A percentile compares a stretch with the other conserved stretches of the same genome.
Conservation (phyloP, 106 monocot species). For the Dendrobium officinale region DNA sequence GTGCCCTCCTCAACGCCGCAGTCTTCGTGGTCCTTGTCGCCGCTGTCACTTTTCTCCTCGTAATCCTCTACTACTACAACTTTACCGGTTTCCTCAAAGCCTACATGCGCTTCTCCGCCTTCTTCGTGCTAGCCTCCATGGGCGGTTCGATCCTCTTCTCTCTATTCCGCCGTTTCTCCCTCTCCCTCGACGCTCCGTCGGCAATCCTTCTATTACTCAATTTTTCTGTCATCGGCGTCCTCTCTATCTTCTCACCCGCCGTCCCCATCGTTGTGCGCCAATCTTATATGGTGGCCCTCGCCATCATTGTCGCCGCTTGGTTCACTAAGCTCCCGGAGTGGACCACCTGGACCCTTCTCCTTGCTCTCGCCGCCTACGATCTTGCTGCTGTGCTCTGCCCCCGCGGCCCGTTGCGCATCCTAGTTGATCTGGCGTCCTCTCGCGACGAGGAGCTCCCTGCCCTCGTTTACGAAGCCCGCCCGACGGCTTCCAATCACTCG, state of each 20-base stretch:
- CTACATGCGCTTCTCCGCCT: slow-evolving; percentile 93
- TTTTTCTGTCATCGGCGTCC: slow-evolving; percentile 55
- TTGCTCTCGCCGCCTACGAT: slow-evolving; percentile 78
- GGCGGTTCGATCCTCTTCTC: slow-evolving; percentile 58
- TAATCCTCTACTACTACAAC: slow-evolving; percentile 91
- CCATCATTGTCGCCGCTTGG: slow-evolving; percentile 82
- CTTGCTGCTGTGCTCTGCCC: slow-evolving; percentile 82
- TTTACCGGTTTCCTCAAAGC: slow-evolving; percentile 59
- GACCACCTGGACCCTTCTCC: slow-evolving; percentile 82
- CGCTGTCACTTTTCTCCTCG: slow-evolving; percentile 48
- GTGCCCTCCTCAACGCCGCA: slow-evolving; percentile 53
- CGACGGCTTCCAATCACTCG: slow-evolving; percentile 16
- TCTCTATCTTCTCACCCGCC: slow-evolving; percentile 38
- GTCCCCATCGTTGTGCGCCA: slow-evolving; percentile 67
- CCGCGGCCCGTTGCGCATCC: slow-evolving; percentile 68
- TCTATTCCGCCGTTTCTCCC: slow-evolving; percentile 31
- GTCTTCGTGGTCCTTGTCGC: slow-evolving; percentile 50
- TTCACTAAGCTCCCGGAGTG: slow-evolving; percentile 83
- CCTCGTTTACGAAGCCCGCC: slow-evolving; percentile 81
- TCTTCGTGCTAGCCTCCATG: slow-evolving; percentile 86
- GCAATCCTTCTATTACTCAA: slow-evolving; percentile 58
- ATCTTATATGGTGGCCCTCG: slow-evolving; percentile 71
- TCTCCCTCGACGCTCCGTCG: slow-evolving; percentile 51
- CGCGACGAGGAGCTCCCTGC: slow-evolving; percentile 90
- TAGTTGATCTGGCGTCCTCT: slow-evolving; percentile 71